Conservation (phyloP, 1,139 yeast genomes). For the Candida pseudoviswanathii region DNA sequence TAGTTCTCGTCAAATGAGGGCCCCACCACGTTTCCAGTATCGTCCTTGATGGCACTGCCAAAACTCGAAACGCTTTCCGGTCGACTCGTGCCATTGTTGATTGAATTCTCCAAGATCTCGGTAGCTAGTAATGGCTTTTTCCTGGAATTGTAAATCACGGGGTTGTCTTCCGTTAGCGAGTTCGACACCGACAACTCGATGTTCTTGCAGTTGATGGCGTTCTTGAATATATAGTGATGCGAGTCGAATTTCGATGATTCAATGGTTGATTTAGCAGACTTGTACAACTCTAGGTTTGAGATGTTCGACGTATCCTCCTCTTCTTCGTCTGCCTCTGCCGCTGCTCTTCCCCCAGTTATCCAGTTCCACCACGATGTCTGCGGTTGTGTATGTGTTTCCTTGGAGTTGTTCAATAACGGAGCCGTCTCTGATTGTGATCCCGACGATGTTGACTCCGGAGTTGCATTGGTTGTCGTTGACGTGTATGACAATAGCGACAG, state of each 20-base stretch:
- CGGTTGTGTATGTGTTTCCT: background rate
- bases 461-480: background rate
- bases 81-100: constrained; percentile 8
- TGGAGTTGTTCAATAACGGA: constrained; percentile 11
- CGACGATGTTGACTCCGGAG: background rate
- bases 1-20: constrained; percentile 22
- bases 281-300: constrained; percentile 29
- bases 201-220: constrained; percentile 21
- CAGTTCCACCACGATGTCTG: constrained; percentile 26
- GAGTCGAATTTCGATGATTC: constrained; percentile 36
- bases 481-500: background rate
- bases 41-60: constrained; percentile 2
- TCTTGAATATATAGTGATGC: constrained; percentile 40
- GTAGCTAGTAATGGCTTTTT: constrained; percentile 39
- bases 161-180: constrained; percentile 41
- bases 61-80: constrained; percentile 3
- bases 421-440: constrained; percentile 12
- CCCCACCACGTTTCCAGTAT: constrained; percentile 2
- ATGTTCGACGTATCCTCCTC: constrained; percentile 16
- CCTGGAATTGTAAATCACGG: constrained; percentile 38
- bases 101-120: constrained; percentile 34
- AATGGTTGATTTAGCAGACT: constrained; percentile 37
- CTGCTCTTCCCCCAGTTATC: constrained; percentile 19
- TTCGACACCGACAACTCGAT: constrained; percentile 39
- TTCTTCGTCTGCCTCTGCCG: constrained; percentile 22